A percentile compares a stretch with the other conserved stretches of the same genome.
phyloP scores from a whole-genome alignment of 257 asterid genomes.

The Solanum sejunctum region DNA sequence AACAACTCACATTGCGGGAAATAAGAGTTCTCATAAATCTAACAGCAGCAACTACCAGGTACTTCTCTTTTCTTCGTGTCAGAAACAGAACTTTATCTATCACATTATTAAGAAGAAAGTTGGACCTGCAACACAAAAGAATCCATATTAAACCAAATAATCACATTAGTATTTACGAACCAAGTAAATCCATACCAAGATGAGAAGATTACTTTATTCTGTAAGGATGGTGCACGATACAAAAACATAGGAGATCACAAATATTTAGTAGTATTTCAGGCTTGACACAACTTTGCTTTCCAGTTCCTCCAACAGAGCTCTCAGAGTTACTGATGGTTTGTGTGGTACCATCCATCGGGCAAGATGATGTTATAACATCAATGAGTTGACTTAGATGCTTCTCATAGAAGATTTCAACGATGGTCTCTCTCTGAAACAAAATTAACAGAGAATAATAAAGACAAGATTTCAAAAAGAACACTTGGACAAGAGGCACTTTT shows the following conservation, averaged over 20 bases:
- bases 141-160: neutral
- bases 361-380: conserved; percentile 69
- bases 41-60: conserved; percentile 85
- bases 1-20: conserved; percentile 77
- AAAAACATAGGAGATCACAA: conserved; percentile 92
- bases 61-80: conserved; percentile 83
- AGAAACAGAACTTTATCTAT: conserved; percentile 75
- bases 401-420: conserved; percentile 82
- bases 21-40: conserved; percentile 79
- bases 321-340: conserved; percentile 23
- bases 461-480: neutral
- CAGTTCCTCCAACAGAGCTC: conserved; percentile 31
- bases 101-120: conserved; percentile 74
- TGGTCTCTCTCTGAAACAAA: conserved; percentile 67
- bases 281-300: conserved; percentile 39
- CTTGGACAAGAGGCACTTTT: neutral
- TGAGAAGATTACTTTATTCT: conserved; percentile 66
- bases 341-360: conserved; percentile 31
- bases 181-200: neutral
- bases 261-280: conserved; percentile 82
- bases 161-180: neutral
- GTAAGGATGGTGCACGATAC: conserved; percentile 84
- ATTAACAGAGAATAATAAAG: neutral
- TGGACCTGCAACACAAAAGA: conserved; percentile 48
- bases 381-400: conserved; percentile 71